phyloP scores from a whole-genome alignment of 1,284 basidiomycete species.

The Trametes sp. region DNA sequence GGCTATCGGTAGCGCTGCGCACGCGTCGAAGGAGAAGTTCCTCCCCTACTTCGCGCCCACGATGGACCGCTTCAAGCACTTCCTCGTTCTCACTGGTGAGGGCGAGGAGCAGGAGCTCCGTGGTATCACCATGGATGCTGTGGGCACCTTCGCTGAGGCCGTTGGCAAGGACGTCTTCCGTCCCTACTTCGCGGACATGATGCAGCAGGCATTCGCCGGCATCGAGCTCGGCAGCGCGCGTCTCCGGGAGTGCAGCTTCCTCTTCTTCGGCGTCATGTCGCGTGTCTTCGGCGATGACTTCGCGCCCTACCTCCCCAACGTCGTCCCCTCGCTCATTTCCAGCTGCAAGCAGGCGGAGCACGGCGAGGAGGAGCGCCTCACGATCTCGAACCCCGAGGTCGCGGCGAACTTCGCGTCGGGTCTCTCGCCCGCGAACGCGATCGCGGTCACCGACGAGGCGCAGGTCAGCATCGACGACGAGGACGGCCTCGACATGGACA shows the following conservation, averaged over 20 bases:
- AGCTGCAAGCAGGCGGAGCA: slow-evolving; percentile 90
- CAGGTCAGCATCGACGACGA: slow-evolving; percentile 76
- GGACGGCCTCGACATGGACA: slow-evolving; percentile 86
- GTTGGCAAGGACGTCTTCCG: slow-evolving; percentile 95
- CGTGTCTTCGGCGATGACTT: slow-evolving; percentile 97
- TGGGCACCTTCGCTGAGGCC: slow-evolving; percentile 98
- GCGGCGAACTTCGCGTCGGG: slow-evolving; percentile 75
- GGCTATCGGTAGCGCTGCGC: slow-evolving; percentile 97
- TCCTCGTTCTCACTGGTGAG: slow-evolving; percentile 84
- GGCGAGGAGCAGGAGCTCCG: slow-evolving; percentile 94
- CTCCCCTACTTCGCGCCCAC: slow-evolving; percentile 95
- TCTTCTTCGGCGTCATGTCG: slow-evolving; percentile 99
- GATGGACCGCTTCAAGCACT: slow-evolving; percentile 89
- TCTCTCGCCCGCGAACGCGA: slow-evolving; percentile 72
- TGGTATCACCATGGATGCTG: slow-evolving; percentile 97
- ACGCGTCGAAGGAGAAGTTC: slow-evolving; percentile 95
- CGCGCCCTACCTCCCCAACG: slow-evolving; percentile 84
- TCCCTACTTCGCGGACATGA: slow-evolving; percentile 95
- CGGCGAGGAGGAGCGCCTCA: slow-evolving; percentile 62
- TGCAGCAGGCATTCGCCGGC: slow-evolving; percentile 95
- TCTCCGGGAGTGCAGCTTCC: slow-evolving; percentile 95
- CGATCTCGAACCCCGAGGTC: slow-evolving; percentile 57
- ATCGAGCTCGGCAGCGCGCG: slow-evolving; percentile 89
- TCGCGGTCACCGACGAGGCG: slow-evolving; percentile 61
- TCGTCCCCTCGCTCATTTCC: slow-evolving; percentile 87